Base-by-base conservation (phyloP, 177 flowering plant genomes). In the Vitis hybrid region DNA sequence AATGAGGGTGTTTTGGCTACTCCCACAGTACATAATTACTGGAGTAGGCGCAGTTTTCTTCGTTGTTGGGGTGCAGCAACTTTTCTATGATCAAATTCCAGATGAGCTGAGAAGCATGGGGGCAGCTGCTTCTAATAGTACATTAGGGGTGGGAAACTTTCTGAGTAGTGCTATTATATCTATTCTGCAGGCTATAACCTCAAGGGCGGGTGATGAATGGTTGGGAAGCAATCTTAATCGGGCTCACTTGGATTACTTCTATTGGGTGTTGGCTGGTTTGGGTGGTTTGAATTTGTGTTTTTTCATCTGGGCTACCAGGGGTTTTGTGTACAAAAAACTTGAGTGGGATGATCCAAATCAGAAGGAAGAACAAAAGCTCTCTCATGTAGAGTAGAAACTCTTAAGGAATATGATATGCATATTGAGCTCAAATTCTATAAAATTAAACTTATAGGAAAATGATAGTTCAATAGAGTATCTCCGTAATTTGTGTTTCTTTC, bases 81-180 rank as follows among this genome's bases (percentile, higher is more conserved):
- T 86, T 51, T 88, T 85, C 76, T 88, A 88, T 60, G 85, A 77
- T 56, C 87, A 88, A 56, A 70, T 88, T 79, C 90, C 89, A 0
- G 81, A 76, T 35, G 69, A 58, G 9, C 60, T 87, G 83, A 74
- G 86, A 67, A 88, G 90, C 72, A 15, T 87, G 50, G 90, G 92
- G 0, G 81, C 82, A 0, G 84, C 88, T 0, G 74, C 77, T 1
- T 71, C 73, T 32, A 63, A 81, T n/a, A 77, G 82, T 40, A 46
- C 75, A 1, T 2, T 74, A 0, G 89, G 86, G n/a, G 46, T 81
- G 11, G 89, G 89, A 4, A 81, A 74, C 72, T 81, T 86, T 30
- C 1, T 80, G 58, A 86, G 83, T 64, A 75, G 65, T 13, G 76
- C 68, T 5, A 52, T 82, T 2, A 82, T 86, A 1, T 61, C 83